Evolutionary conservation across 2,329 filamentous ascomycete genomes (phyloP), one percentile per base, ranked within the genome.

Genomic region (Tolypocladium capitatum): DNA sequence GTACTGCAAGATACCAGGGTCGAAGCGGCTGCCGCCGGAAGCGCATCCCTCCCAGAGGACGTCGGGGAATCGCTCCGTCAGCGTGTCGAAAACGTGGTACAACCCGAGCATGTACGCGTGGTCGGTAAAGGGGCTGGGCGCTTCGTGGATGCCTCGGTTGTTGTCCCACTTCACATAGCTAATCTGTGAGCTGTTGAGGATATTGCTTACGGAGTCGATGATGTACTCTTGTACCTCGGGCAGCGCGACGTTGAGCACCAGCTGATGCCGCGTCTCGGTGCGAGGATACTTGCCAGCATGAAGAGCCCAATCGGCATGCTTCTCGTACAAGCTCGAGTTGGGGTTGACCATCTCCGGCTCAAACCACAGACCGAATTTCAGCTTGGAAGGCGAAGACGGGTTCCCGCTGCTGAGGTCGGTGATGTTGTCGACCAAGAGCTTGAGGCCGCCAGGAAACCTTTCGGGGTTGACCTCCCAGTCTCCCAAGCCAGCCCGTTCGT

Each of bases 331-430:
- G 2, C 67, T 72, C 0, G 80, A 83, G 46, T 78, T 75, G 1
- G 75, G 74, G 48, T 78, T 81, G 45, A 83, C 73, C 81, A 84
- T 84, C 54, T 84, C 80, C 0, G 79, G 80, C 57, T 84, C 81
- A 2, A 84, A 69, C 80, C 80, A 84, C 4, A 84, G 68, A 16
- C 80, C 80, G 52, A 84, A 84, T 13, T 71, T 67, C 43, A 84
- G 59, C 2, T 72, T 67, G 0, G 66, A 63, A 0, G 69, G 67
- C 0, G 67, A 63, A 0, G 69, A 67, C 0, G 72, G 67, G 30
- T 74, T 71, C 2, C 68, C 60, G 0, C 71, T 69, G 3, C 68
- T 65, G 6, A 80, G 67, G 8, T 67, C 62, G 5, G 70, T 77
- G 32, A 82, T 67, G 5, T 69, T 65, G 0, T 69, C 60, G 1